Conservation (phyloP, 225 moss, liverwort and hornwort species). For the Neckera pumila region DNA sequence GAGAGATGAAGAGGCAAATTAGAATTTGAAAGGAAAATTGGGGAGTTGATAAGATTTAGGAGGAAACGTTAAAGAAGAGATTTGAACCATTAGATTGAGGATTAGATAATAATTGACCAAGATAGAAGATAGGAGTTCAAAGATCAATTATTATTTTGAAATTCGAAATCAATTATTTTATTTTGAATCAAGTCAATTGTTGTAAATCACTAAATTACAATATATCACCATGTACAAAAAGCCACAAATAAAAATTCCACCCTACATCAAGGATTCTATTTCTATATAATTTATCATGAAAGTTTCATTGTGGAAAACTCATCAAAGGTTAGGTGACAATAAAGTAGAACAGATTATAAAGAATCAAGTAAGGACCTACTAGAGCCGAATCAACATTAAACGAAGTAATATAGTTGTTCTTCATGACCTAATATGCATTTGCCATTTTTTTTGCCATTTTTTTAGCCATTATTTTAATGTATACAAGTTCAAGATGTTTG, state of each 20-base stretch:
- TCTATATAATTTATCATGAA: background rate
- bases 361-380: background rate
- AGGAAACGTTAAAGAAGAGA: too few species aligned
- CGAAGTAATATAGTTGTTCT: background rate
- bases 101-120: too few species aligned
- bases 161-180: too few species aligned
- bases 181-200: too few species aligned
- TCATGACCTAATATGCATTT: background rate
- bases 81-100: too few species aligned
- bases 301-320: background rate
- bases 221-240: accelerated
- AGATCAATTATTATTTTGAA: too few species aligned
- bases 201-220: too few species aligned
- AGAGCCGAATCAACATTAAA: accelerated
- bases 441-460: background rate
- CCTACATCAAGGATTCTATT: background rate
- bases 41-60: too few species aligned
- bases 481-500: background rate
- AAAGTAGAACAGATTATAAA: background rate
- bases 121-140: too few species aligned
- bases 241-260: background rate
- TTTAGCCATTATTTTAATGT: background rate
- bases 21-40: too few species aligned
- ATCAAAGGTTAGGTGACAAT: background rate
- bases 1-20: too few species aligned